Evolutionary conservation across 2,329 filamentous ascomycete species (phyloP), one percentile per base, ranked within the genome.

Genomic region (Aureobasidium musti): DNA sequence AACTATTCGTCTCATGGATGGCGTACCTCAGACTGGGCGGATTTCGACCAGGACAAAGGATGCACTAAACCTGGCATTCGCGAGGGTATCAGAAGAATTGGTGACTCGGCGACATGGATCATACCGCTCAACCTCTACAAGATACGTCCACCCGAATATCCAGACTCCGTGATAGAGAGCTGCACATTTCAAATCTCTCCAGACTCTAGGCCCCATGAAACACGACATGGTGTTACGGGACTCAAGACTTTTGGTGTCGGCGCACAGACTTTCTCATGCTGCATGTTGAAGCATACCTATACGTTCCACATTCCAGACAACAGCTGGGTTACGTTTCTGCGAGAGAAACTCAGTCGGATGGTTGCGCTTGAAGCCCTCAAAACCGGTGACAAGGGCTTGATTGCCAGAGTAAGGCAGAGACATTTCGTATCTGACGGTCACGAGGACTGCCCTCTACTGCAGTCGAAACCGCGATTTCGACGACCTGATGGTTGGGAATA

Each of bases 281-380:
- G 64, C 45, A 59, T 66, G 53, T 37, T 66, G 19, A 50, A 60
- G 23, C 47, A 66, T 17, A 23, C 10, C 19, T 66, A 66, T 47
- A 66, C 64, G 4, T 60, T 45, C 11, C 43, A 52, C 30, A 13
- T 17, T 3, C 61, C 37, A 7, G 56, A 61, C 19, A 17, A 21
- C 21, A 52, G 64, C 35, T 66, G 64, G 64, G 26, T 26, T n/a
- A n/a, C n/a, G 17, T 66, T 60, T 26, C 30, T 66, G 4, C 28
- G 56, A 33, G 43, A 52, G 17, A 49, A 53, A 3, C 33, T 59
- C 14, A 45, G 41, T 28, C 43, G 43, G 21, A 57, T 66, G 53
- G 43, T 59, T 13, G 37, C 47, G 41, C 43, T 66, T 7, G 64
- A 66, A n/a, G 4, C 54, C 5, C 45, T 57, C 41, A 66, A 66